Percentiles rank a stretch among this genome's conserved stretches.
phyloP scores from a whole-genome alignment of 176 grass and related monocot genomes.

The Puccinellia tenuiflora region DNA sequence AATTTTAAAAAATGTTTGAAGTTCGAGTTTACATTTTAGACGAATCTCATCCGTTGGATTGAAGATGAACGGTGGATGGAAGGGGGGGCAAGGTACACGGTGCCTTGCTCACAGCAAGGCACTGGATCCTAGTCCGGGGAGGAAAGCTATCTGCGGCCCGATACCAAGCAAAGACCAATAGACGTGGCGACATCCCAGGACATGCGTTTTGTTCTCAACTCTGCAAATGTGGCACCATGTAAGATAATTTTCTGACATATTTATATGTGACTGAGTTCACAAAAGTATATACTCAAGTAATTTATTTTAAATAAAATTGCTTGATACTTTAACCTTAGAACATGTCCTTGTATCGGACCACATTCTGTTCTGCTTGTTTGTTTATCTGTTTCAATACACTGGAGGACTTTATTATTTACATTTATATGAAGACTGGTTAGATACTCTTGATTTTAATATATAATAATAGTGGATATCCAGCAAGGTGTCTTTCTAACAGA shows the following conservation, averaged over 20 bases:
- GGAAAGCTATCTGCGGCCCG: no score
- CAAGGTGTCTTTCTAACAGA: background rate
- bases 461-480: background rate
- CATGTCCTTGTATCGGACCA: background rate
- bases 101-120: no score
- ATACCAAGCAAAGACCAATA: constrained; percentile 62
- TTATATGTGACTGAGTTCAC: background rate
- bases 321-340: background rate
- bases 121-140: no score
- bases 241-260: constrained; percentile 17
- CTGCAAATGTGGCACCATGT: constrained; percentile 35
- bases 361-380: background rate
- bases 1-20: no score
- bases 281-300: background rate
- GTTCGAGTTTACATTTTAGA: no score
- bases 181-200: constrained; percentile 52
- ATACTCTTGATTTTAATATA: constrained; percentile 9
- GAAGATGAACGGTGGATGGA: no score
- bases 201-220: constrained; percentile 54
- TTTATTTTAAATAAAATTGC: background rate
- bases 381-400: constrained; percentile 9
- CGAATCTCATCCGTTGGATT: no score
- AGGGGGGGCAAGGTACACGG: no score
- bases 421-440: constrained; percentile 1
- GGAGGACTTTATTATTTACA: background rate